Conservation (phyloP, 2,329 filamentous ascomycete genomes). For the Phialemoniopsis sp. region DNA sequence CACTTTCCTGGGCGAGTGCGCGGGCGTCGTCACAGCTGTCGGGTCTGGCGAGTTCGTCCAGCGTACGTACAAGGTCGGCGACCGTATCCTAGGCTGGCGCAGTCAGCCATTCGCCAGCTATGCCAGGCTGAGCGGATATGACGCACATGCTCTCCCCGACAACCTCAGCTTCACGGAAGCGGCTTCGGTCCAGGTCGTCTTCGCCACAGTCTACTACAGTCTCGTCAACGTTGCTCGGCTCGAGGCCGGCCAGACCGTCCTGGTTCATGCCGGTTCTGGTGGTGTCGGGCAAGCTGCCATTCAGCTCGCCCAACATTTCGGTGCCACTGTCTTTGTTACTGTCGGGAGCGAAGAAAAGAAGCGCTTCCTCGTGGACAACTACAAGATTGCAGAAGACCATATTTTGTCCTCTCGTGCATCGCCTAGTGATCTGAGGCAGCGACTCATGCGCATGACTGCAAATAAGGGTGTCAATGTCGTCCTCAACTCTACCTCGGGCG, state of each 20-base stretch:
- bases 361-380: conserved; percentile 27
- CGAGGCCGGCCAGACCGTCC: conserved; percentile 20
- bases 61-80: conserved; percentile 11
- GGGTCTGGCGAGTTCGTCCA: conserved; percentile 7
- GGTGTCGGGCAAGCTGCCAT: conserved; percentile 37
- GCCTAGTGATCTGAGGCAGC: background rate
- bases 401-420: conserved; percentile 24
- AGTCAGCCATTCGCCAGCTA: background rate
- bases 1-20: conserved; percentile 16
- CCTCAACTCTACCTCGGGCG: conserved; percentile 10
- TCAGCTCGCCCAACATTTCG: conserved; percentile 26
- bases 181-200: conserved; percentile 23
- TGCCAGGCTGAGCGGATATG: background rate
- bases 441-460: background rate
- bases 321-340: conserved; percentile 36
- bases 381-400: conserved; percentile 28
- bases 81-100: conserved; percentile 12
- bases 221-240: conserved; percentile 24
- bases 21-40: conserved; percentile 14
- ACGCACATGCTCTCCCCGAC: conserved; percentile 21
- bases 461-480: conserved; percentile 2
- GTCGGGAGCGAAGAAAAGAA: conserved; percentile 34
- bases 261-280: conserved; percentile 38
- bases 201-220: conserved; percentile 34
- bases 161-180: conserved; percentile 16